Percentiles rank a stretch among this genome's conserved stretches.
Evolutionary conservation across 73 alveolate species (phyloP).

Genomic region (Uronychia binucleata): DNA sequence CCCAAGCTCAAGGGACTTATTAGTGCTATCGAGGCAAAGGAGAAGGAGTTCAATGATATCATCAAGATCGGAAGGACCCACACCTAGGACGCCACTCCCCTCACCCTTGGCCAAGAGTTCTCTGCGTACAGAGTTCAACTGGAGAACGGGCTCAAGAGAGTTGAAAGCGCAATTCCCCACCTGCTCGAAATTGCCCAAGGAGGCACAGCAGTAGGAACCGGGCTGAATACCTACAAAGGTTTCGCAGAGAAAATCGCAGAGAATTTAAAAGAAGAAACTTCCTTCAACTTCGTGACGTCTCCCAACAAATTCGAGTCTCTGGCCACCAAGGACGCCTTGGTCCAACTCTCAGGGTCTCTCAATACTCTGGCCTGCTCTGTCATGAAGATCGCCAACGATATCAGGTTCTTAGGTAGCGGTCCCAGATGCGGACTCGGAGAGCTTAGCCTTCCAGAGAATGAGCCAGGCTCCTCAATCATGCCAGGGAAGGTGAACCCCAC

Average conservation of each 20-base stretch:
- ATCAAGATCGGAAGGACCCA: slow-evolving; percentile 99
- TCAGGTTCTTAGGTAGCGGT: slow-evolving; percentile 98
- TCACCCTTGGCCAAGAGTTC: slow-evolving; percentile 99
- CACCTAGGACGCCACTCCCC: slow-evolving; percentile 99
- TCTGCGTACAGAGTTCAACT: slow-evolving; percentile 93
- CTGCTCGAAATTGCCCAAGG: slow-evolving; percentile 96
- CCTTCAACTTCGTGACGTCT: slow-evolving; percentile 84
- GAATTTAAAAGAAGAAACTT: slow-evolving; percentile 91
- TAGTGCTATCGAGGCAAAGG: slow-evolving; percentile 76
- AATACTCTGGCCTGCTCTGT: slow-evolving; percentile 94
- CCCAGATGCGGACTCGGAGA: slow-evolving; percentile 99
- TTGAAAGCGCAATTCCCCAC: slow-evolving; percentile 80
- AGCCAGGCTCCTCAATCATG: slow-evolving; percentile 99
- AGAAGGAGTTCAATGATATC: slow-evolving; percentile 90
- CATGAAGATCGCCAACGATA: slow-evolving; percentile 98
- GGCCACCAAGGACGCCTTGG: slow-evolving; percentile 98
- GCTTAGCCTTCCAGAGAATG: slow-evolving; percentile 95
- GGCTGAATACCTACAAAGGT: slow-evolving; percentile 96
- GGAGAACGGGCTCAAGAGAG: slow-evolving; percentile 81
- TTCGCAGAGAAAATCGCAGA: slow-evolving; percentile 91
- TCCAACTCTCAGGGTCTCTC: slow-evolving; percentile 89
- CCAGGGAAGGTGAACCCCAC: slow-evolving; percentile 99
- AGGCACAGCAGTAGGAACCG: slow-evolving; percentile 99
- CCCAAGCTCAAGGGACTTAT: slow-evolving; percentile 72
- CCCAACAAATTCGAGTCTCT: slow-evolving; percentile 95